Conservation (phyloP, 2,329 filamentous ascomycete species). For the Nigrospora osmanthi region DNA sequence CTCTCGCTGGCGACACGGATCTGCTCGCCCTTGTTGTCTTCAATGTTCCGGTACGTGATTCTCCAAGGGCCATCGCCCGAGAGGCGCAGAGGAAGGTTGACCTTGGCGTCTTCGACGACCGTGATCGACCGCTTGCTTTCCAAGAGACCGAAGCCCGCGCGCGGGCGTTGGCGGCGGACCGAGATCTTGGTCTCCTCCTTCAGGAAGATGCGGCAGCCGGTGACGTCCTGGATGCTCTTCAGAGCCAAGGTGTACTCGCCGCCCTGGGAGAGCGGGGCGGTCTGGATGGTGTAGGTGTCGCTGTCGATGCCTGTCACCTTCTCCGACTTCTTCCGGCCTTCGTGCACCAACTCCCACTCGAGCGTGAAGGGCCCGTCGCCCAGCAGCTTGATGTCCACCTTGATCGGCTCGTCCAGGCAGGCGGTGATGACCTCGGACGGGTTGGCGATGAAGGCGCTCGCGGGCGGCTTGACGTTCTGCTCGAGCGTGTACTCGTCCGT, state of each 20-base stretch:
- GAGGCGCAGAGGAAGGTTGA: conserved; percentile 74
- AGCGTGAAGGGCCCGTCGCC: conserved; percentile 84
- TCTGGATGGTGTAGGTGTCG: conserved; percentile 63
- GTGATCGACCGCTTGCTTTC: conserved; percentile 71
- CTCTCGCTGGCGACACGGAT: conserved; percentile 24
- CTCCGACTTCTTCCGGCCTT: conserved; percentile 72
- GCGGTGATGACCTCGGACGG: conserved; percentile 47
- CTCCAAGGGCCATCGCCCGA: conserved; percentile 82
- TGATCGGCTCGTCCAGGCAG: conserved; percentile 76
- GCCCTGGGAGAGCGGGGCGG: conserved; percentile 65
- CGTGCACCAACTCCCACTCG: conserved; percentile 89
- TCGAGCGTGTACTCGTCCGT: conserved; percentile 45
- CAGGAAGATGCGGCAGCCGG: conserved; percentile 78
- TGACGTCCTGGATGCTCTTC: conserved; percentile 77
- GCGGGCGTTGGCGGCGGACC: conserved; percentile 81
- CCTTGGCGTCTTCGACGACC: conserved; percentile 66
- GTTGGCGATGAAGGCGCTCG: conserved; percentile 33
- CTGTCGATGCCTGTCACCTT: conserved; percentile 55
- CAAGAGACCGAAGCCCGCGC: conserved; percentile 76
- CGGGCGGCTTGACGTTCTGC: conserved; percentile 85
- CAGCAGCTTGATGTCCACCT: conserved; percentile 64
- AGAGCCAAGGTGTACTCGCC: conserved; percentile 87
- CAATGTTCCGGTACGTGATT: conserved; percentile 64
- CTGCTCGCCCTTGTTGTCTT: conserved; percentile 34
- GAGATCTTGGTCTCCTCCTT: conserved; percentile 80